Evolutionary conservation across 2,329 filamentous ascomycete species (phyloP).

Genomic region (Penicillium sumatraense): DNA sequence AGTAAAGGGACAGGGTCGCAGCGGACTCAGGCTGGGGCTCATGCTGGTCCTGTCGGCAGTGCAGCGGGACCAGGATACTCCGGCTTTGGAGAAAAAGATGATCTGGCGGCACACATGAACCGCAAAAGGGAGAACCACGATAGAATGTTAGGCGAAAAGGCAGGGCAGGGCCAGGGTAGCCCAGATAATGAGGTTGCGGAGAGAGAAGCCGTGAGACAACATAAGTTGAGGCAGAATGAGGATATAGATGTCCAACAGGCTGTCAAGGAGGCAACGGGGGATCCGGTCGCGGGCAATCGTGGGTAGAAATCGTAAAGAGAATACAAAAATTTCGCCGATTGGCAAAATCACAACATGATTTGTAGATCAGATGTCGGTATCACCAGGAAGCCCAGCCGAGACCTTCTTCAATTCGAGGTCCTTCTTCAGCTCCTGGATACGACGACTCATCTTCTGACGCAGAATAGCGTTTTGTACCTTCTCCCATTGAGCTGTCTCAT

Average conservation of each 20-base stretch:
- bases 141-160: slow-evolving; percentile 32
- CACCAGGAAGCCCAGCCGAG: slow-evolving; percentile 43
- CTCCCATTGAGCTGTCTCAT: slow-evolving; percentile 47
- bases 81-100: slow-evolving; percentile 37
- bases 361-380: slow-evolving; percentile 32
- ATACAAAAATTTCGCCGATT: background rate
- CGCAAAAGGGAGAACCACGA: slow-evolving; percentile 42
- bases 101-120: slow-evolving; percentile 38
- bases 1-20: slow-evolving; percentile 25
- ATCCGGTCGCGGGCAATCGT: slow-evolving; percentile 33
- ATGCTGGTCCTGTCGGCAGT: slow-evolving; percentile 40
- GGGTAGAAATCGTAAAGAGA: background rate
- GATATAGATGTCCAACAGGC: slow-evolving; percentile 33
- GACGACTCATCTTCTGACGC: slow-evolving; percentile 49
- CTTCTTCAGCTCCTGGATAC: slow-evolving; percentile 49
- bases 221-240: slow-evolving; percentile 33
- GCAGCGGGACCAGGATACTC: slow-evolving; percentile 33
- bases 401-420: slow-evolving; percentile 51
- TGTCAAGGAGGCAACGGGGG: slow-evolving; percentile 33
- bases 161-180: slow-evolving; percentile 24
- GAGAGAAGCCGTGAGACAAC: slow-evolving; percentile 30
- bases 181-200: slow-evolving; percentile 27
- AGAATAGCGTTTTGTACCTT: slow-evolving; percentile 45
- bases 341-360: background rate
- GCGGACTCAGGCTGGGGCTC: slow-evolving; percentile 38